These are phyloP conservation scores for Neonectria coccinea DNA, from an alignment of 2,329 filamentous ascomycete genomes.

Conservation along the genomic window DNA sequence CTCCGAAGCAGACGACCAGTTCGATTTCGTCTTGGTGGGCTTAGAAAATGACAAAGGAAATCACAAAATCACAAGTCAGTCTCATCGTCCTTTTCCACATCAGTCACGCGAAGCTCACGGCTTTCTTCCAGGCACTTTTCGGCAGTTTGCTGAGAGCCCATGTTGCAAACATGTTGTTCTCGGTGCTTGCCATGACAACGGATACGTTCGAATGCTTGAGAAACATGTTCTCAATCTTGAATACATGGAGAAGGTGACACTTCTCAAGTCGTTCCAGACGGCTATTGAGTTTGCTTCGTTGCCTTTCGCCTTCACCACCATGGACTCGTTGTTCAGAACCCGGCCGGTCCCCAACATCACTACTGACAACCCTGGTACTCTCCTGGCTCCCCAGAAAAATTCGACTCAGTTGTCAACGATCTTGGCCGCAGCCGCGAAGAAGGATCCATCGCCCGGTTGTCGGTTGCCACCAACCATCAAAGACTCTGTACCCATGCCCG, in stretches of 20 bases:
- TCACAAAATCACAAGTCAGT: neutral
- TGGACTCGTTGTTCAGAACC: neutral
- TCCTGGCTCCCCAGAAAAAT: neutral
- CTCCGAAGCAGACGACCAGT: neutral
- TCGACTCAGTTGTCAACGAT: neutral
- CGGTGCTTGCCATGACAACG: constrained; percentile 9
- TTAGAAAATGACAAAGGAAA: constrained; percentile 4
- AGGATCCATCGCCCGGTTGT: neutral
- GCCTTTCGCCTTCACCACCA: neutral
- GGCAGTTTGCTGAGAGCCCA: constrained; percentile 1
- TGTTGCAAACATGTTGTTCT: constrained; percentile 5
- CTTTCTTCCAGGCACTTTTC: neutral
- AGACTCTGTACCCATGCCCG: neutral
- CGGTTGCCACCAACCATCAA: neutral
- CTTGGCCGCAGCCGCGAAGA: neutral
- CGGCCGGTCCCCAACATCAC: neutral
- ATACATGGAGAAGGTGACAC: neutral
- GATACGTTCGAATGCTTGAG: constrained; percentile 3
- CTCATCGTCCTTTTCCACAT: neutral
- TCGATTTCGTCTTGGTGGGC: constrained; percentile 14
- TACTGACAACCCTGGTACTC: neutral
- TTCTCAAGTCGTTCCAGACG: constrained; percentile 7
- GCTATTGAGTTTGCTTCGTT: neutral
- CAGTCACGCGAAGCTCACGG: neutral
- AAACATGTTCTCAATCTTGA: neutral